Conservation (phyloP, 108 stramenopile species). For the Poteriospumella lacustris region DNA sequence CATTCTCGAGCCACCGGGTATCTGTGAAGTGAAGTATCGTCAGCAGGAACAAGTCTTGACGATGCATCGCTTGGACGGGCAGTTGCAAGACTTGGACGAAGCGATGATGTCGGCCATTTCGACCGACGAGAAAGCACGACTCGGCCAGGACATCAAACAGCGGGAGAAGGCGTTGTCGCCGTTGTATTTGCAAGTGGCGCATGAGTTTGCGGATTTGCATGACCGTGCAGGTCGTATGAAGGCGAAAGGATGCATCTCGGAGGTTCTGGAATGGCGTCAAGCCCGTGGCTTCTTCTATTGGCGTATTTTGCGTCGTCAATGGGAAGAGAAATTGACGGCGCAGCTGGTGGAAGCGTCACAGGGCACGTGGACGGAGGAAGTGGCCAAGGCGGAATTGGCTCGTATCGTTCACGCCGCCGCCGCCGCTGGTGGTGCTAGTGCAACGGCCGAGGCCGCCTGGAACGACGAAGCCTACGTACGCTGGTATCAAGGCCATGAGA, state of each 20-base stretch:
- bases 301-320: not conserved
- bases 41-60: conserved; percentile 39
- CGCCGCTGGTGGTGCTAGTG: too few relatives aligned
- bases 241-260: conserved; percentile 90
- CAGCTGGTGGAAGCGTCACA: too few relatives aligned
- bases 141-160: conserved; percentile 74
- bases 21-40: conserved; percentile 55
- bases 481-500: too few relatives aligned
- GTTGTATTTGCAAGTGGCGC: conserved; percentile 87
- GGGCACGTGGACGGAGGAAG: too few relatives aligned
- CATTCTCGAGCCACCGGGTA: conserved; percentile 67
- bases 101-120: conserved; percentile 49
- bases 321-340: not conserved
- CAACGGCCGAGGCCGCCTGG: too few relatives aligned
- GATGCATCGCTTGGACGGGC: conserved; percentile 65
- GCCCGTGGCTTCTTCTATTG: conserved; percentile 3
- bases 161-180: conserved; percentile 82
- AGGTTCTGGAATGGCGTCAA: not conserved
- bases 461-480: too few relatives aligned
- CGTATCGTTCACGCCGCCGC: too few relatives aligned
- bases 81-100: conserved; percentile 61
- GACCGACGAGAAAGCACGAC: conserved; percentile 10
- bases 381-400: too few relatives aligned
- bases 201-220: conserved; percentile 94
- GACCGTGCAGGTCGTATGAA: conserved; percentile 97